A percentile compares a stretch with the other conserved stretches of the same genome.
These are phyloP conservation scores for Mesembryanthemum crystallinum DNA, from an alignment of 148 eudicot genomes.

Conservation along the genomic window DNA sequence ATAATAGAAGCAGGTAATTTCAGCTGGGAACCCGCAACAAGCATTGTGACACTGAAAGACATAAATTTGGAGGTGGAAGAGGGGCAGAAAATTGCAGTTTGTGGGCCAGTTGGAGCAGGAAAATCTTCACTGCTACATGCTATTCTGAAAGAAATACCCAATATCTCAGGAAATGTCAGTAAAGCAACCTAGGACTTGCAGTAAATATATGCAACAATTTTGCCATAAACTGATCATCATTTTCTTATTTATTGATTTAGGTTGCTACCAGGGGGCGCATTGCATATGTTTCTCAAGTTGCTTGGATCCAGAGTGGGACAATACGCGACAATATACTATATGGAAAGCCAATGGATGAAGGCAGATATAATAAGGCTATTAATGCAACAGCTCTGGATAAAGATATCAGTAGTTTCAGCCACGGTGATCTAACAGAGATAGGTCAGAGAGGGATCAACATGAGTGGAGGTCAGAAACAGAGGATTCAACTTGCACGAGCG, in stretches of 20 bases:
- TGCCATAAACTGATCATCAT: too few relatives aligned
- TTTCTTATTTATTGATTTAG: too few relatives aligned
- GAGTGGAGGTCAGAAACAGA: constrained; percentile 44
- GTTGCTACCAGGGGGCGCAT: constrained; percentile 29
- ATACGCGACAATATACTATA: constrained; percentile 39
- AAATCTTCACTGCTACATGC: constrained; percentile 61
- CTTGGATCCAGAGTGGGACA: constrained; percentile 51
- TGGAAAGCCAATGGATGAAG: constrained; percentile 28
- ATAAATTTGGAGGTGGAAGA: constrained; percentile 32
- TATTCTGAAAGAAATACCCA: constrained; percentile 57
- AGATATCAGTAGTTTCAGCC: constrained; percentile 33
- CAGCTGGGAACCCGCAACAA: constrained; percentile 47
- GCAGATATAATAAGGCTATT: constrained; percentile 26
- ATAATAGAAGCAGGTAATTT: constrained; percentile 35
- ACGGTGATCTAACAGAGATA: constrained; percentile 34
- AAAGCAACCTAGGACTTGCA: too few relatives aligned
- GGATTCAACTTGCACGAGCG: constrained; percentile 43
- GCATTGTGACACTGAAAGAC: constrained; percentile 31
- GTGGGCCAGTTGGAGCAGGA: constrained; percentile 71
- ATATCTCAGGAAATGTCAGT: constrained; percentile 51
- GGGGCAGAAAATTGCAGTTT: constrained; percentile 52
- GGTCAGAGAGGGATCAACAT: constrained; percentile 44
- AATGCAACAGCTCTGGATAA: constrained; percentile 25
- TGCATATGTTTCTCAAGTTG: constrained; percentile 42
- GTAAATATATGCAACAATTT: too few relatives aligned